Percentiles rank a stretch among this genome's conserved stretches.
These are phyloP conservation scores for Candida jianshihensis DNA, from an alignment of 805 yeast species.

Conservation along the genomic window DNA sequence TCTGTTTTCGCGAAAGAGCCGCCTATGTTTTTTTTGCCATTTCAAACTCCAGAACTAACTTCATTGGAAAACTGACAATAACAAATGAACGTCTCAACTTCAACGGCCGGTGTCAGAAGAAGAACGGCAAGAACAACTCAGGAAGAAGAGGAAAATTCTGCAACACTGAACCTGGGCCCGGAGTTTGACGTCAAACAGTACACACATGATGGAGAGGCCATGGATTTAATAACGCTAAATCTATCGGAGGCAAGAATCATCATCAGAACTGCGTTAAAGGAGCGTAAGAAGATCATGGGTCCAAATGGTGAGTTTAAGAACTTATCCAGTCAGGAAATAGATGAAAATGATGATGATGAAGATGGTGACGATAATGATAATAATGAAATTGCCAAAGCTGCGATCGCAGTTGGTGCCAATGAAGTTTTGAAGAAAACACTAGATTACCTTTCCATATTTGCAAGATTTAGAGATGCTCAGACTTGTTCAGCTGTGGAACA, in stretches of 20 bases:
- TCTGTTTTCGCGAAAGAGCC: no score
- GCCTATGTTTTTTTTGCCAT: no score
- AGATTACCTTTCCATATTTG: slow-evolving; percentile 76
- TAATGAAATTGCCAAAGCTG: slow-evolving; percentile 31
- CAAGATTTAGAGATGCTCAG: slow-evolving; percentile 86
- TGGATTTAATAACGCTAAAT: slow-evolving; percentile 77
- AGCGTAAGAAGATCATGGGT: slow-evolving; percentile 52
- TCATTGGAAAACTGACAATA: no score
- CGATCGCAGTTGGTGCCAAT: slow-evolving; percentile 67
- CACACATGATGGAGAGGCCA: slow-evolving; percentile 72
- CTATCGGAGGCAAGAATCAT: slow-evolving; percentile 84
- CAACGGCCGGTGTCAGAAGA: slow-evolving; percentile 80
- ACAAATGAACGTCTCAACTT: slow-evolving; percentile 87
- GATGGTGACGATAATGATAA: slow-evolving; percentile 26
- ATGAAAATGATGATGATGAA: slow-evolving; percentile 26
- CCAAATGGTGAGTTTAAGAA: slow-evolving; percentile 29
- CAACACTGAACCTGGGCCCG: slow-evolving; percentile 81
- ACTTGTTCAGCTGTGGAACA: slow-evolving; percentile 93
- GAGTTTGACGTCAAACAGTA: slow-evolving; percentile 81
- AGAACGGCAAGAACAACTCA: slow-evolving; percentile 53
- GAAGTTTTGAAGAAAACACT: slow-evolving; percentile 89
- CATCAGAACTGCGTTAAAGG: slow-evolving; percentile 83
- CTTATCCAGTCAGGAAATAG: slow-evolving; percentile 21
- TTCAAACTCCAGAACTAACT: no score
- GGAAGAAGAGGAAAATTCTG: slow-evolving; percentile 90